Evolutionary conservation across 192 early-diverging fungal genomes (phyloP).

Genomic region (Lobosporangium transversale): DNA sequence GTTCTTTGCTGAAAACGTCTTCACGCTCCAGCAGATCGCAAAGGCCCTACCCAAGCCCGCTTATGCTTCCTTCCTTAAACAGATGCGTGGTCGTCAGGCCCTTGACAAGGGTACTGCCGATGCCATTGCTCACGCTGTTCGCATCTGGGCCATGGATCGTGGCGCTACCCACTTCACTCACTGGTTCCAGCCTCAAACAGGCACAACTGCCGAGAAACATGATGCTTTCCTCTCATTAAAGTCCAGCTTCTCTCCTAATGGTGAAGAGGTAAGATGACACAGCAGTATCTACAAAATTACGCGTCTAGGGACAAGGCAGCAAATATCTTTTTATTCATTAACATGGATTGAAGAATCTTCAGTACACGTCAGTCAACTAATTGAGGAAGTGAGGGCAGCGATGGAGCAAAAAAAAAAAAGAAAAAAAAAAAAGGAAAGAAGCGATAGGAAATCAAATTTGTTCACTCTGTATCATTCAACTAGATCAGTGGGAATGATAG

Average conservation of each 20-base stretch:
- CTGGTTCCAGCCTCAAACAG: conserved; percentile 99
- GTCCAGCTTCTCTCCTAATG: conserved; percentile 78
- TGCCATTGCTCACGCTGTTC: conserved; percentile 97
- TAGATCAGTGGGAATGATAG: neutral
- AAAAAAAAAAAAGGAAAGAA: neutral
- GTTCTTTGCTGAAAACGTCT: conserved; percentile 94
- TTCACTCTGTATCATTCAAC: neutral
- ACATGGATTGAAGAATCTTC: too few species aligned
- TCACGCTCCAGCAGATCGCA: conserved; percentile 90
- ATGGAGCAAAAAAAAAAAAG: neutral
- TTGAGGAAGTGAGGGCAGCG: too few species aligned
- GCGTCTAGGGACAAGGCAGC: too few species aligned
- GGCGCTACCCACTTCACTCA: conserved; percentile 99
- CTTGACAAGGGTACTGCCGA: conserved; percentile 97
- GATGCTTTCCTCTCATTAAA: conserved; percentile 97
- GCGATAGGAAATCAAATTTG: neutral
- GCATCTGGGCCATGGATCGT: conserved; percentile 97
- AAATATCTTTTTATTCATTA: too few species aligned
- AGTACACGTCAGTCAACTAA: too few species aligned
- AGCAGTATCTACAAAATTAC: too few species aligned
- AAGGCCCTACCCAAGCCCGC: conserved; percentile 94
- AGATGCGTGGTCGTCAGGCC: conserved; percentile 88
- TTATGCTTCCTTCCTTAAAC: conserved; percentile 91
- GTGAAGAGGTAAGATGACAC: conserved; percentile 88
- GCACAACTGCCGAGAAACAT: conserved; percentile 98